Percentiles rank a stretch among this genome's conserved stretches.
These are phyloP conservation scores for Achaetomiella virescens DNA, from an alignment of 495 filamentous ascomycete species.

Conservation along the genomic window DNA sequence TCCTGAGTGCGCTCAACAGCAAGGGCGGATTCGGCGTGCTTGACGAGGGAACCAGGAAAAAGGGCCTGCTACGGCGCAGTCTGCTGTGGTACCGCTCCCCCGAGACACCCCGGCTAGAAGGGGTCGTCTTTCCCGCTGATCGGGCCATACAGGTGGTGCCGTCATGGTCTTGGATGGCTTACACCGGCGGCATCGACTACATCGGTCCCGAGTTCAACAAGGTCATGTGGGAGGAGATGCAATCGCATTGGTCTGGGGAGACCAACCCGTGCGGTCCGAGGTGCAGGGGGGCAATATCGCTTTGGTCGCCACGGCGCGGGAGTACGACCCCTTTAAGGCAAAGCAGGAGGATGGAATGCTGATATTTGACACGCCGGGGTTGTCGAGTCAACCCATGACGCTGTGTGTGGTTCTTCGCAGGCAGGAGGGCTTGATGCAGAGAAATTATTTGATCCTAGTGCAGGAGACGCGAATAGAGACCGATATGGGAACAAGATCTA, in stretches of 20 bases:
- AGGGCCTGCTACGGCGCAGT: constrained; percentile 14
- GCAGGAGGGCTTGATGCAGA: neutral
- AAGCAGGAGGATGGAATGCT: neutral
- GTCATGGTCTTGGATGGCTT: constrained; percentile 27
- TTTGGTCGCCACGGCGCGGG: neutral
- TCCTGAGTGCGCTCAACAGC: constrained; percentile 12
- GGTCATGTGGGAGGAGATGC: constrained; percentile 16
- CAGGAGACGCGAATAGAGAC: neutral
- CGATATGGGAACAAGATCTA: neutral
- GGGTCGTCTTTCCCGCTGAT: constrained; percentile 12
- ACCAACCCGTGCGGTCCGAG: neutral
- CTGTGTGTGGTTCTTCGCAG: neutral
- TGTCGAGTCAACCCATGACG: neutral
- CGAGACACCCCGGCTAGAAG: neutral
- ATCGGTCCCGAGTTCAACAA: constrained; percentile 5
- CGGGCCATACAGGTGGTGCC: neutral
- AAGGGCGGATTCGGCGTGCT: constrained; percentile 21
- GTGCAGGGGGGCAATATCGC: neutral
- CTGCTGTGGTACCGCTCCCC: constrained; percentile 21
- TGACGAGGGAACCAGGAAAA: neutral
- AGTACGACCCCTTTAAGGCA: neutral
- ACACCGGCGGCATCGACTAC: constrained; percentile 19
- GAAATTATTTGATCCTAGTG: neutral
- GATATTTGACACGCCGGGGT: neutral
- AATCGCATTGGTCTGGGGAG: neutral